Conservation (phyloP, 108 stramenopile genomes). For the Bacterosira constricta region DNA sequence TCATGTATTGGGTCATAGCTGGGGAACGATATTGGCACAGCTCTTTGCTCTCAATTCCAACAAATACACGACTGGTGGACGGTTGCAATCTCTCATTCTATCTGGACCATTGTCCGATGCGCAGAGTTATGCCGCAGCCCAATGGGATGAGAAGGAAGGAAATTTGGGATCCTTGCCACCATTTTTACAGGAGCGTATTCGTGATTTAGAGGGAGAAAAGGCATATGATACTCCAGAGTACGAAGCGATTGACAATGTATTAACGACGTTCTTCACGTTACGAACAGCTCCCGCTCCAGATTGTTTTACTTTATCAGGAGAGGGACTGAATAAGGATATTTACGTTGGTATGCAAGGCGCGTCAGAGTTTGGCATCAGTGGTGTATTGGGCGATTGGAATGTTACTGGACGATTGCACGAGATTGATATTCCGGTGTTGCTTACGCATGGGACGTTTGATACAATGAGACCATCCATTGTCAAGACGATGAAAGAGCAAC, state of each 20-base stretch:
- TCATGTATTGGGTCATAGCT: slow-evolving; percentile 39
- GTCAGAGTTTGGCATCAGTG: slow-evolving; percentile 48
- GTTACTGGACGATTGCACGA: slow-evolving; percentile 38
- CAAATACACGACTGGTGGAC: neutral
- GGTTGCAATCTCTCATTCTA: slow-evolving; percentile 30
- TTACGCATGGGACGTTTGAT: slow-evolving; percentile 53
- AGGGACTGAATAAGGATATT: slow-evolving; percentile 36
- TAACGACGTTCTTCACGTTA: slow-evolving; percentile 43
- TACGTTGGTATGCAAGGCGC: slow-evolving; percentile 57
- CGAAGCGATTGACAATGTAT: slow-evolving; percentile 31
- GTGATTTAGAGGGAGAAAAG: slow-evolving; percentile 24
- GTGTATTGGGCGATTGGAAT: slow-evolving; percentile 35
- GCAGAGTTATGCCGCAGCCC: slow-evolving; percentile 35
- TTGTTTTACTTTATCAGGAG: slow-evolving; percentile 16
- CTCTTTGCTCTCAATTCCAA: slow-evolving; percentile 27
- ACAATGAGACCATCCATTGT: slow-evolving; percentile 57
- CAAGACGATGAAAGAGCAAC: slow-evolving; percentile 35
- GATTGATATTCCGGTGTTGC: slow-evolving; percentile 43
- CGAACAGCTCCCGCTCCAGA: slow-evolving; percentile 46
- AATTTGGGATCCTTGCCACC: slow-evolving; percentile 45
- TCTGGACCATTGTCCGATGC: slow-evolving; percentile 52
- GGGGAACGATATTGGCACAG: slow-evolving; percentile 55
- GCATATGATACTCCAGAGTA: slow-evolving; percentile 44
- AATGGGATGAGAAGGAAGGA: slow-evolving; percentile 45
- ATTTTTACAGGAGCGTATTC: slow-evolving; percentile 46